Conservation (phyloP, 495 filamentous ascomycete genomes). For the Aspergillus nidulans region DNA sequence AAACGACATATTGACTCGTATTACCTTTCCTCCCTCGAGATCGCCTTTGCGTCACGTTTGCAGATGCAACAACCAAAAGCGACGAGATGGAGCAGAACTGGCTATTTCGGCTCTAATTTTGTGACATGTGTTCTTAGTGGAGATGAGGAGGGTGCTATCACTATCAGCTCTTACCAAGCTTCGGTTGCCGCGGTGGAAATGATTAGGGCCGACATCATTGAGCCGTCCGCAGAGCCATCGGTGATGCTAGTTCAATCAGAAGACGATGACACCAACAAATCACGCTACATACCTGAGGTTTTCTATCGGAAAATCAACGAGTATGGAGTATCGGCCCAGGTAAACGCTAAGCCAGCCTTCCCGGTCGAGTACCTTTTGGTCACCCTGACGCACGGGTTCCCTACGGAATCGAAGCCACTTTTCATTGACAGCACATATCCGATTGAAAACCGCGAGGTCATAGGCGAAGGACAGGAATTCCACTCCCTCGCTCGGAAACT, state of each 20-base stretch:
- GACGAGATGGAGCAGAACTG: slow-evolving; percentile 95
- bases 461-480: slow-evolving; percentile 78
- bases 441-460: slow-evolving; percentile 81
- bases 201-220: slow-evolving; percentile 90
- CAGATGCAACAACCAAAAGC: slow-evolving; percentile 85
- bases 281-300: slow-evolving; percentile 93
- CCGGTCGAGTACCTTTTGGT: slow-evolving; percentile 95
- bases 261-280: slow-evolving; percentile 67
- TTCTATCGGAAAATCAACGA: slow-evolving; percentile 96
- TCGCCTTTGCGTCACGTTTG: slow-evolving; percentile 79
- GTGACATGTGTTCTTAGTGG: slow-evolving; percentile 94
- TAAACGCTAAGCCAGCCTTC: slow-evolving; percentile 94
- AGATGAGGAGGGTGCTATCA: slow-evolving; percentile 82
- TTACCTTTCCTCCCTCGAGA: slow-evolving; percentile 87
- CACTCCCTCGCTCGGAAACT: slow-evolving; percentile 58
- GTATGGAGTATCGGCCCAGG: slow-evolving; percentile 91
- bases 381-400: slow-evolving; percentile 95
- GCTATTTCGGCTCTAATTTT: slow-evolving; percentile 91
- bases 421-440: slow-evolving; percentile 73
- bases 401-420: slow-evolving; percentile 66
- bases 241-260: slow-evolving; percentile 95
- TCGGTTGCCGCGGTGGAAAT: slow-evolving; percentile 95
- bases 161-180: slow-evolving; percentile 88
- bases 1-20: slow-evolving; percentile 96
- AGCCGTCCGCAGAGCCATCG: slow-evolving; percentile 86